Conservation (phyloP, 73 alveolate species). For the Paramecium primaurelia region DNA sequence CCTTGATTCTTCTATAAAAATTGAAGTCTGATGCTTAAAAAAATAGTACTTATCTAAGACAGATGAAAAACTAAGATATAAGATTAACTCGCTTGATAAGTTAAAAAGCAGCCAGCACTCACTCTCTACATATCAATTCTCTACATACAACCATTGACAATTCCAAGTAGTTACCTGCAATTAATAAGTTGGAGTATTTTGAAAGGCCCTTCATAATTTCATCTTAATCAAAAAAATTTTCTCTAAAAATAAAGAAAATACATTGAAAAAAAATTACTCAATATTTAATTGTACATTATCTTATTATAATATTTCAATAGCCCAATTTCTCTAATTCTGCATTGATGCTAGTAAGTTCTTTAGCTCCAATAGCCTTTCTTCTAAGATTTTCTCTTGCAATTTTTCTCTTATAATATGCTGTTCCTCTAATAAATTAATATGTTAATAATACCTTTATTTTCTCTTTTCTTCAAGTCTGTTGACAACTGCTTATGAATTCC, state of each 20-base stretch:
- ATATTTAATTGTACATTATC: slow-evolving; percentile 13
- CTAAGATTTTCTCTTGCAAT: not conserved
- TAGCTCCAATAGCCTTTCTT: slow-evolving; percentile 53
- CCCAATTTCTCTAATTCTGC: slow-evolving; percentile 36
- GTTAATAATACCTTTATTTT: slow-evolving; percentile 61
- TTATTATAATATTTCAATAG: slow-evolving; percentile 29
- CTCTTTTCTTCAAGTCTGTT: slow-evolving; percentile 90
- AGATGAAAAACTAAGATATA: not conserved
- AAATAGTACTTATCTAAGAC: not conserved
- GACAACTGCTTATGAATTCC: slow-evolving; percentile 87
- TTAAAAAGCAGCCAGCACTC: not conserved
- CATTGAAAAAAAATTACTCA: not conserved
- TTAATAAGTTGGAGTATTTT: not conserved
- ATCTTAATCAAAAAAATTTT: not conserved
- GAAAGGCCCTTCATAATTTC: not conserved
- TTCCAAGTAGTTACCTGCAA: not conserved
- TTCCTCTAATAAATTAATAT: not conserved
- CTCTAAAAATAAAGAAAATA: not conserved
- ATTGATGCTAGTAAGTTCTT: slow-evolving; percentile 7
- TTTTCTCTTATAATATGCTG: slow-evolving; percentile 35
- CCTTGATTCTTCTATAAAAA: not conserved
- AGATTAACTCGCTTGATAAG: not conserved
- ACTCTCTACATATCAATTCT: not conserved
- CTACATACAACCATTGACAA: not conserved
- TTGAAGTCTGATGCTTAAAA: not conserved